These are phyloP conservation scores for Fusarium humuli DNA, from an alignment of 2,329 filamentous ascomycete genomes.

Conservation along the genomic window DNA sequence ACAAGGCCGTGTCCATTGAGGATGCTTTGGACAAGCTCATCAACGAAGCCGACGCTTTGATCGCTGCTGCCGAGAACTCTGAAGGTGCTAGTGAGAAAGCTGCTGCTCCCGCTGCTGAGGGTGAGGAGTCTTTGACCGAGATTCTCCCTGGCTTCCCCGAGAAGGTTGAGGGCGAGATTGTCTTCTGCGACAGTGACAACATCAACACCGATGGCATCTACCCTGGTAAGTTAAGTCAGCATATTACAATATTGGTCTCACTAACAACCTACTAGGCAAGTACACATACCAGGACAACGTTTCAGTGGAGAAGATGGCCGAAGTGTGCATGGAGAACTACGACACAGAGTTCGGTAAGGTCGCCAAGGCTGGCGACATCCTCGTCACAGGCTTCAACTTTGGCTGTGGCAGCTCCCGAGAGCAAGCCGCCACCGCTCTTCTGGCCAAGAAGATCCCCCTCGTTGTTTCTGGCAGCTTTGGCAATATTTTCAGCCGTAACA, in stretches of 20 bases:
- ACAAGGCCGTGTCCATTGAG: conserved; percentile 74
- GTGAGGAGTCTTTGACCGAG: conserved; percentile 67
- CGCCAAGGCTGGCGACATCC: conserved; percentile 78
- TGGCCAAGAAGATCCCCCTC: conserved; percentile 83
- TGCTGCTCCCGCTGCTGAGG: conserved; percentile 24
- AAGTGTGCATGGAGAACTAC: conserved; percentile 95
- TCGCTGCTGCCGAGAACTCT: conserved; percentile 65
- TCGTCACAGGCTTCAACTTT: conserved; percentile 90
- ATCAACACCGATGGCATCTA: conserved; percentile 95
- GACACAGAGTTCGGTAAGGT: conserved; percentile 75
- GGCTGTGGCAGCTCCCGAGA: conserved; percentile 85
- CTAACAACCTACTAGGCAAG: conserved; percentile 61
- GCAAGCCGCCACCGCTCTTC: conserved; percentile 81
- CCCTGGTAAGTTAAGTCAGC: conserved; percentile 70
- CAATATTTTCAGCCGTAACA: conserved; percentile 84
- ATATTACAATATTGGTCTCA: fast-evolving
- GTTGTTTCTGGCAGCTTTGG: conserved; percentile 85
- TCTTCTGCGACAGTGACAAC: conserved; percentile 65
- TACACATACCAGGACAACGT: conserved; percentile 94
- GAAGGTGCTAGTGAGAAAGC: background rate
- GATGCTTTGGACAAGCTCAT: conserved; percentile 79
- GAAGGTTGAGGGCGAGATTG: conserved; percentile 83
- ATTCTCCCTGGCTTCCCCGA: conserved; percentile 89
- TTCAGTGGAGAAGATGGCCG: conserved; percentile 80
- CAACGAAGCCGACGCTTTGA: conserved; percentile 72